phyloP scores from a whole-genome alignment of 2,329 filamentous ascomycete species.

The Fusarium mangiferae region DNA sequence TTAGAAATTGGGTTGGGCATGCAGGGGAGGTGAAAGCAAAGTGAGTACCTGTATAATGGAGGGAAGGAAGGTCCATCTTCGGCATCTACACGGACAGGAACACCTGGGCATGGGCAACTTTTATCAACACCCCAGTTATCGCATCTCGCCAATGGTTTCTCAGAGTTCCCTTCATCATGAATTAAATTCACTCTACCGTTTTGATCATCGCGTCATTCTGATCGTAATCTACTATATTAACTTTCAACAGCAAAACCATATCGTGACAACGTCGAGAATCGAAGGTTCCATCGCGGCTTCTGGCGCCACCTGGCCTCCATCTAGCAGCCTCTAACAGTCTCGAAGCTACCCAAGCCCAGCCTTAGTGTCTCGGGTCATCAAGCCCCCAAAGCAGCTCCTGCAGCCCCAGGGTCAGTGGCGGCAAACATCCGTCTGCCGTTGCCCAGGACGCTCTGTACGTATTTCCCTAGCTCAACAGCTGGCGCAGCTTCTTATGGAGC shows the following conservation, averaged over 20 bases:
- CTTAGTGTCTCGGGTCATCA: slow-evolving; percentile 28
- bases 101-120: background rate
- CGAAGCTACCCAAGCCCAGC: slow-evolving; percentile 11
- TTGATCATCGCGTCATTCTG: background rate
- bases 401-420: slow-evolving; percentile 23
- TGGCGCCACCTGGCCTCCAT: slow-evolving; percentile 19
- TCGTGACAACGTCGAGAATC: slow-evolving; percentile 12
- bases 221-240: background rate
- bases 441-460: background rate
- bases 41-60: background rate
- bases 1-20: background rate
- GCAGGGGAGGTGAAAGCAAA: background rate
- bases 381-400: slow-evolving; percentile 23
- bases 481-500: slow-evolving; percentile 17
- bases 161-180: background rate
- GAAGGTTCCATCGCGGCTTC: slow-evolving; percentile 38
- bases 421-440: slow-evolving; percentile 28
- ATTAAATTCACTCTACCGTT: too few relatives aligned
- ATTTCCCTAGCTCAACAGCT: slow-evolving; percentile 6
- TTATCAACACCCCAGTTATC: background rate
- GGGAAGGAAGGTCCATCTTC: background rate
- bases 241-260: slow-evolving; percentile 4
- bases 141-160: background rate
- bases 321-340: slow-evolving; percentile 9
- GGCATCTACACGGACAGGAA: background rate